Base-by-base conservation (phyloP, 2,329 filamentous ascomycete species). In the Botrytis hyacinthi region DNA sequence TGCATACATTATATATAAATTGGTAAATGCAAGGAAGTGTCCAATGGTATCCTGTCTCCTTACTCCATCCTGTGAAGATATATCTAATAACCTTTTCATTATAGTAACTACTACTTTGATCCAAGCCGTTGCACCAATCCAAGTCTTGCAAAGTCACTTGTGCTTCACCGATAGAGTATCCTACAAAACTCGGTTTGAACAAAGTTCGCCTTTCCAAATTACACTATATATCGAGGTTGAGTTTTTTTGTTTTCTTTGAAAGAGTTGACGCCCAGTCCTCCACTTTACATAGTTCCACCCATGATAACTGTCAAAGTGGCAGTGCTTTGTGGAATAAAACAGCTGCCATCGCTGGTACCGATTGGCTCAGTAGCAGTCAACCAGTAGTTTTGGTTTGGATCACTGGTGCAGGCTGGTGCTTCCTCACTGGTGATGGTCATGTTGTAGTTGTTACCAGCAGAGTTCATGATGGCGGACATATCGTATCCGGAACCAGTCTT, bases 401-500 rank as follows among this genome's bases (percentile, higher is more conserved):
- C 75, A 68, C 78, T 79, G 29, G 72, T 76, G 71, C 80, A 81
- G 1, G 42, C n/a, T 16, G 73, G 48, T 37, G 76, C 77, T 73
- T 81, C 79, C 6, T 16, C 26, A 62, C 73, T 75, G 48, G 61
- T 77, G 73, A 81, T 80, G n/a, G 75, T 73, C 80, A 81, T 80
- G 68, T 77, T 73, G 54, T 81, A 81, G 68, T 75, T 76, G 73
- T 79, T 81, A 29, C 75, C 75, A 22, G 62, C 57, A 2, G 76
- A n/a, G 75, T 80, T 81, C 73, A 77, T 75, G 73, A 81, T 81
- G 48, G 78, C 79, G 12, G 80, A 81, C 35, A 80, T 71, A 63
- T 81, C 78, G 26, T 78, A 80, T 73, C 79, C 80, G 57, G 73
- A 76, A 18, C 79, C 80, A 37, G 73, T 74, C 22, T 54, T 60